A percentile compares a stretch with the other conserved stretches of the same genome.
Conservation (phyloP, 306 rosid genomes). For the Dicorynia guianensis region DNA sequence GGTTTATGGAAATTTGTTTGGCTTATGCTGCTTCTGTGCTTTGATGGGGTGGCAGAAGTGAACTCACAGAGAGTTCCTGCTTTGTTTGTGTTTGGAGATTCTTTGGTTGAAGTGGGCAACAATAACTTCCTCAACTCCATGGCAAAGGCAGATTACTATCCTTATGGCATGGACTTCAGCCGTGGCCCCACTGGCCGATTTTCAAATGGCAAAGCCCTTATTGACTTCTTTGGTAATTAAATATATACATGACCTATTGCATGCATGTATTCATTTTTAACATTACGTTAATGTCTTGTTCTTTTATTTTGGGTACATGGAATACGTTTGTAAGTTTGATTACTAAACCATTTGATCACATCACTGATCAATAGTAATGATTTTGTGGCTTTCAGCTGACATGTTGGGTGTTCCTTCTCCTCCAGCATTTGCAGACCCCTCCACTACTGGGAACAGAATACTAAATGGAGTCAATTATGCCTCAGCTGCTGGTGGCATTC, state of each 20-base stretch:
- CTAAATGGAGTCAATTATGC: constrained; percentile 80
- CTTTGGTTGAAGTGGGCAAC: constrained; percentile 88
- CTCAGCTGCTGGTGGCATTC: constrained; percentile 82
- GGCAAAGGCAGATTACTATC: constrained; percentile 71
- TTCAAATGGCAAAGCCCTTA: constrained; percentile 71
- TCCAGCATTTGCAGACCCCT: constrained; percentile 72
- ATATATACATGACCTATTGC: not conserved
- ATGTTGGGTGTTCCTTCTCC: constrained; percentile 71
- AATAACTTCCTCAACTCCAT: constrained; percentile 62
- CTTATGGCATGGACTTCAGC: constrained; percentile 74
- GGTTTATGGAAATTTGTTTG: not conserved
- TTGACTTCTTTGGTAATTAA: constrained; percentile 70
- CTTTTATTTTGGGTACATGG: not conserved
- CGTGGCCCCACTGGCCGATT: constrained; percentile 84
- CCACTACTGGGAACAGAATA: constrained; percentile 50
- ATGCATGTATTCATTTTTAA: not conserved
- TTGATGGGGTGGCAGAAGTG: constrained; percentile 29
- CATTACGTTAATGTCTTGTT: not conserved
- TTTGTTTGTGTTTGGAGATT: constrained; percentile 85
- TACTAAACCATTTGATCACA: not conserved
- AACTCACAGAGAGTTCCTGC: constrained; percentile 64
- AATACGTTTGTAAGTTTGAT: not conserved
- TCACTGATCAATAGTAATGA: not conserved
- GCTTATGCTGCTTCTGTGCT: constrained; percentile 39
- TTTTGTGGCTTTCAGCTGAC: constrained; percentile 46